Evolutionary conservation across 345 rosid species (phyloP), one percentile per base, ranked within the genome.

Genomic region (Arabidopsis suecica): DNA sequence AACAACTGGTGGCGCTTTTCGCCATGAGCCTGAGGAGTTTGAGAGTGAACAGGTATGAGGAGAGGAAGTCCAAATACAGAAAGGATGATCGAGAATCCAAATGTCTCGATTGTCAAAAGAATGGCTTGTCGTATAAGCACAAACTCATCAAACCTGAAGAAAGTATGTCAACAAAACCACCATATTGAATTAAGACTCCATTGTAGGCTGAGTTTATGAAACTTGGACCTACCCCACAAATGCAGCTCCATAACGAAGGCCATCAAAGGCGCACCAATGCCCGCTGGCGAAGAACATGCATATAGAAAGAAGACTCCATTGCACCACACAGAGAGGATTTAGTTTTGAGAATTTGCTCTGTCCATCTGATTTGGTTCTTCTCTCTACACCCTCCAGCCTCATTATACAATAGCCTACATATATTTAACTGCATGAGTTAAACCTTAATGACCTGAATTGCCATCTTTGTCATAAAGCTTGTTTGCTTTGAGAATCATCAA

Each of bases 211-310:
- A 70, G 47, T 63, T 51, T 45, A 45, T 13, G 16, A 65, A 58
- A 22, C 32, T 53, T 33, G 36, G 64, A 78, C 96, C 79, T 80
- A 94, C 98, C 98, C 98, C 41, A 87, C 78, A 86, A 94, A 94
- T 53, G 98, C 98, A 74, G 98, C 91, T 71, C 96, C 93, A 56
- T 91, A 94, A 10, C 91, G 91, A 51, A 94, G 93, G 72, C 98
- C 98, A 83, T 91, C 98, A 64, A 94, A 94, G 73, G 98, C 93
- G 70, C 98, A 94, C 98, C 97, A 95, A 80, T 95, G 99, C 68
- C 97, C 99, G 30, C 96, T 87, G 79, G 90, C 85, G 65, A 88
- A 94, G 82, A 95, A 92, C 69, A 95, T 80, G 81, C 91, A 88
- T 10, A 87, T 79, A 16, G 97, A 89, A 44, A 90, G 86, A 18